phyloP scores from a whole-genome alignment of 805 yeast genomes.

The Saccharomycodes ludwigii region DNA sequence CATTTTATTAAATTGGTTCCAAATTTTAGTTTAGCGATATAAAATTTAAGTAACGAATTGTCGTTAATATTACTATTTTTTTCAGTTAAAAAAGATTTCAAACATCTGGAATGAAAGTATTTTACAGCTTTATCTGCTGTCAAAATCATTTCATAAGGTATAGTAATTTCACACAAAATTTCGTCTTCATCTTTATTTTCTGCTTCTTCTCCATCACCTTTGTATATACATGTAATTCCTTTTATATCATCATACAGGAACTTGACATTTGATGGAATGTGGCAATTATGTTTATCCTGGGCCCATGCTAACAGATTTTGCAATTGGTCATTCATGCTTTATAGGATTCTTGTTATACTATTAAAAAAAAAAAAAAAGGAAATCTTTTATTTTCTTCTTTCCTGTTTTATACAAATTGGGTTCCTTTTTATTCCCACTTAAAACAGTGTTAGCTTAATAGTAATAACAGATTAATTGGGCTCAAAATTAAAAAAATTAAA shows the following conservation, averaged over 20 bases:
- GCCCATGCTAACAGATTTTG: conserved; percentile 27
- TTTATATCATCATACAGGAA: conserved; percentile 22
- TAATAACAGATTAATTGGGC: too few relatives aligned
- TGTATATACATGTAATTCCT: conserved; percentile 27
- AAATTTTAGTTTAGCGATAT: conserved; percentile 32
- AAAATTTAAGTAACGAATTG: conserved; percentile 26
- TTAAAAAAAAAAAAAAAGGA: too few relatives aligned
- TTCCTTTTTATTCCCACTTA: too few relatives aligned
- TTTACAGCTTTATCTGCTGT: conserved; percentile 14
- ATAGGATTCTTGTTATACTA: too few relatives aligned
- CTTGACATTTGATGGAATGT: conserved; percentile 20
- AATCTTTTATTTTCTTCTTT: too few relatives aligned
- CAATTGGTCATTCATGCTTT: not conserved
- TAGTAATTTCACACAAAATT: too few relatives aligned
- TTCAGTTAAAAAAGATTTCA: too few relatives aligned
- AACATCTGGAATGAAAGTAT: conserved; percentile 15
- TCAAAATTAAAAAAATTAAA: too few relatives aligned
- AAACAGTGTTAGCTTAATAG: too few relatives aligned
- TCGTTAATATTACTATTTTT: too few relatives aligned
- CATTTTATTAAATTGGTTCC: conserved; percentile 9
- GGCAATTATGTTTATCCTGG: conserved; percentile 23
- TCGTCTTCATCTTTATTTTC: too few relatives aligned
- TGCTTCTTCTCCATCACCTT: conserved; percentile 15
- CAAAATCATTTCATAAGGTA: conserved; percentile 23
- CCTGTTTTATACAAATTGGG: too few relatives aligned